Conservation (phyloP, 257 asterid species). For the Fraxinus anomala region DNA sequence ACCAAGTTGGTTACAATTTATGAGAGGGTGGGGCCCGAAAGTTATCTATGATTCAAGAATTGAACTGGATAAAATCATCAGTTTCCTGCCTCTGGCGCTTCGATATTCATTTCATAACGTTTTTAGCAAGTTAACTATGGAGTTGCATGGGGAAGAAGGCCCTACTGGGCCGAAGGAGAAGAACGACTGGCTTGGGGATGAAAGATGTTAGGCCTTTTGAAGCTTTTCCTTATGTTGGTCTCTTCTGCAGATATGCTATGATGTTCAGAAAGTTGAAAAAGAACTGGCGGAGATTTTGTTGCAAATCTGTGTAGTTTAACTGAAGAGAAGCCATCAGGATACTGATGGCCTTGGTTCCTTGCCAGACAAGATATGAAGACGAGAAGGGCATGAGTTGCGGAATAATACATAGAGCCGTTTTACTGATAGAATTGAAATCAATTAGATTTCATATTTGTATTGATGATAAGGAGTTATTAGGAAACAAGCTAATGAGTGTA, state of each 20-base stretch:
- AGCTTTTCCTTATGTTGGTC: not conserved
- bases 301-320: conserved; percentile 15
- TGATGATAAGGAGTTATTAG: not conserved
- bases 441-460: not conserved
- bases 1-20: conserved; percentile 78
- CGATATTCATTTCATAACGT: conserved; percentile 44
- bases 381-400: not conserved
- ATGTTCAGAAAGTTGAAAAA: not conserved
- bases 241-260: not conserved
- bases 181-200: conserved; percentile 96
- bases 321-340: not conserved
- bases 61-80: conserved; percentile 58
- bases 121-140: conserved; percentile 66
- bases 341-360: not conserved
- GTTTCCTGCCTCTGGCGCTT: conserved; percentile 52
- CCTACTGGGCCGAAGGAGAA: conserved; percentile 98
- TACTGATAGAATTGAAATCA: not conserved
- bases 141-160: conserved; percentile 84
- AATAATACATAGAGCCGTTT: not conserved
- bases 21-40: conserved; percentile 93
- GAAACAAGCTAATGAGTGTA: not conserved
- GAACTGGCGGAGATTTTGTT: not conserved
- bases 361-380: not conserved
- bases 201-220: conserved; percentile 55
- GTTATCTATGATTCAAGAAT: conserved; percentile 66